Evolutionary conservation across 257 asterid species (phyloP).

Genomic region (Galeopsis tetrahit): DNA sequence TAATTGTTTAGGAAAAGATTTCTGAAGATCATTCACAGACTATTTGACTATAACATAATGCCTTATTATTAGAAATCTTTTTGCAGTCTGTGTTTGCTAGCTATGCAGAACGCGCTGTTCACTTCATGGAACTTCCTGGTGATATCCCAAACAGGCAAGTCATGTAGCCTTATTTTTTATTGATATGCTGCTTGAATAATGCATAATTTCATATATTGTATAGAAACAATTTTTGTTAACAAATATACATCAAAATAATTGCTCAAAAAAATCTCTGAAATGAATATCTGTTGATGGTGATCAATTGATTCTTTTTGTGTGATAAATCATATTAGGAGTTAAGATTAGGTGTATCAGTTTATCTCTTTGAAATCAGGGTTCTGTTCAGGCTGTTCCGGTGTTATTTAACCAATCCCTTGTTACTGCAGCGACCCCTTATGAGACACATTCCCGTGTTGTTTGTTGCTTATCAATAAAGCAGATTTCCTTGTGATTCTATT

Average conservation of each 20-base stretch:
- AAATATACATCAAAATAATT: constrained; percentile 12
- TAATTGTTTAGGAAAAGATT: constrained; percentile 14
- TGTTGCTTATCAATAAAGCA: constrained; percentile 11
- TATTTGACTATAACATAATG: constrained; percentile 17
- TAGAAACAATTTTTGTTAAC: not conserved
- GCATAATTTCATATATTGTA: not conserved
- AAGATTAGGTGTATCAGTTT: not conserved
- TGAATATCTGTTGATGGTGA: constrained; percentile 22
- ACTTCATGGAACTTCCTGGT: constrained; percentile 99
- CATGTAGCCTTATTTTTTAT: constrained; percentile 25
- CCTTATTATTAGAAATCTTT: constrained; percentile 29
- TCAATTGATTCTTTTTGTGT: constrained; percentile 13
- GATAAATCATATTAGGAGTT: constrained; percentile 4
- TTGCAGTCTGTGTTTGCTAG: constrained; percentile 89
- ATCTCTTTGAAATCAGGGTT: constrained; percentile 2
- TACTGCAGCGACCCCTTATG: constrained; percentile 3
- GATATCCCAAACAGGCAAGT: constrained; percentile 92
- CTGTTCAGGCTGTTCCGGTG: constrained; percentile 5
- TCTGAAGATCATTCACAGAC: constrained; percentile 11
- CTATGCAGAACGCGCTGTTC: constrained; percentile 90
- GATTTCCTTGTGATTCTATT: not conserved
- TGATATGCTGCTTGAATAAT: constrained; percentile 17
- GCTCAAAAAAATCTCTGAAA: not conserved
- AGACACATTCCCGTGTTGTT: not conserved
- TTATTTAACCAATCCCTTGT: not conserved